Base-by-base conservation (phyloP, 2,329 filamentous ascomycete genomes). In the Colletotrichum abscissum region DNA sequence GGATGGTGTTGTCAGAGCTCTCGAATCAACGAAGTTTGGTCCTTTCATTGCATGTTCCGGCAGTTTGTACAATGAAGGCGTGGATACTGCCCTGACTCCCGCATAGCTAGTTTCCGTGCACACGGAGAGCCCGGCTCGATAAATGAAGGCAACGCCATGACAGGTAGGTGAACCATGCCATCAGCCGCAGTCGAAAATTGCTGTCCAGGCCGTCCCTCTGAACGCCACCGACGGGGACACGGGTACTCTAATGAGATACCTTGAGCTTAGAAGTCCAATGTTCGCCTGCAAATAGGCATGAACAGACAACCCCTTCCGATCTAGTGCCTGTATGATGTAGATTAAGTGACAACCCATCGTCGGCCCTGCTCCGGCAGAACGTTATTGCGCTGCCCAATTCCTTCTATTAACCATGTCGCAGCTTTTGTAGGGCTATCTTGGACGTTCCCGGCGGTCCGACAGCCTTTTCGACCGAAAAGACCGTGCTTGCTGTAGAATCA, bases 251-350 rank as follows among this genome's bases (percentile, higher is more conserved):
- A 35, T 33, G 35, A 11, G 56, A 26, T 22, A 68, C 22, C 19
- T 63, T 16, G 28, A 46, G 54, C 33, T 60, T 22, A 24, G 56
- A 55, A 66, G 42, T 12, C 24, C 49, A 28, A 73, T 38, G 30
- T 73, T 42, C 28, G 35, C 56, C 58, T 68, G 63, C 46, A 60
- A 22, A 28, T 8, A 19, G 63, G 49, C 26, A 59, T 64, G 54
- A 28, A 22, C 54, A 42, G 16, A 19, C 33, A 3, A 24, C 62
- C 62, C 26, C 33, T 57, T 72, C 26, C 11, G 67, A 72, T 38
- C 57, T 72, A 74, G 68, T 64, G 57, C 62, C 33, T 67, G 63
- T 72, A 33, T 38, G 69, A 63, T 19, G 67, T 72, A 55, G 22
- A 72, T 74, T 72, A 72, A 63, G 12, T 59, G 38, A 28, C 54